Evolutionary conservation across 192 early-diverging fungal species (phyloP).

Genomic region (Geosiphon pyriformis): DNA sequence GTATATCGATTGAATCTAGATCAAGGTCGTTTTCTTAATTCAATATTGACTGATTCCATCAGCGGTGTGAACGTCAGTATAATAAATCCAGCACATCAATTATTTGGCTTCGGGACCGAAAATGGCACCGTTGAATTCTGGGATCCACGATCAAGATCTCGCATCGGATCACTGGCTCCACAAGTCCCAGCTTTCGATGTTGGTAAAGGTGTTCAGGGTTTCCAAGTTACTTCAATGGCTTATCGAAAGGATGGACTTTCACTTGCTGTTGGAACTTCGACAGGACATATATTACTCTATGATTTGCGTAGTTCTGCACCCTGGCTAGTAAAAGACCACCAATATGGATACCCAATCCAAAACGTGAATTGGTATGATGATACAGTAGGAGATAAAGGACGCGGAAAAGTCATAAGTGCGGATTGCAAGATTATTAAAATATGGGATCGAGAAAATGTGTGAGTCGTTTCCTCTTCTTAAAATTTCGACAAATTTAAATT

Average conservation of each 20-base stretch:
- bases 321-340: slow-evolving; percentile 91
- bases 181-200: slow-evolving; percentile 33
- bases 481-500: not conserved
- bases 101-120: slow-evolving; percentile 86
- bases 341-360: slow-evolving; percentile 94
- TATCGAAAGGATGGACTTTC: slow-evolving; percentile 85
- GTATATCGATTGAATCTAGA: slow-evolving; percentile 90
- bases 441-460: slow-evolving; percentile 74
- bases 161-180: slow-evolving; percentile 67
- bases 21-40: slow-evolving; percentile 85
- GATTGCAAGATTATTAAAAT: slow-evolving; percentile 91
- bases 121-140: slow-evolving; percentile 91
- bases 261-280: slow-evolving; percentile 81
- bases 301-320: slow-evolving; percentile 85
- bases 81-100: slow-evolving; percentile 89
- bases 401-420: slow-evolving; percentile 76
- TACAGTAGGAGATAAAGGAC: slow-evolving; percentile 42
- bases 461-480: slow-evolving; percentile 3
- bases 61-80: slow-evolving; percentile 64
- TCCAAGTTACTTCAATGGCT: slow-evolving; percentile 69
- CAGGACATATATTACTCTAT: slow-evolving; percentile 88
- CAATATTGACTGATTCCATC: slow-evolving; percentile 66
- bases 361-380: slow-evolving; percentile 72
- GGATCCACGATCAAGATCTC: slow-evolving; percentile 77
- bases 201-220: slow-evolving; percentile 30